Conservation (phyloP, 345 rosid species). For the Pistacia vera region DNA sequence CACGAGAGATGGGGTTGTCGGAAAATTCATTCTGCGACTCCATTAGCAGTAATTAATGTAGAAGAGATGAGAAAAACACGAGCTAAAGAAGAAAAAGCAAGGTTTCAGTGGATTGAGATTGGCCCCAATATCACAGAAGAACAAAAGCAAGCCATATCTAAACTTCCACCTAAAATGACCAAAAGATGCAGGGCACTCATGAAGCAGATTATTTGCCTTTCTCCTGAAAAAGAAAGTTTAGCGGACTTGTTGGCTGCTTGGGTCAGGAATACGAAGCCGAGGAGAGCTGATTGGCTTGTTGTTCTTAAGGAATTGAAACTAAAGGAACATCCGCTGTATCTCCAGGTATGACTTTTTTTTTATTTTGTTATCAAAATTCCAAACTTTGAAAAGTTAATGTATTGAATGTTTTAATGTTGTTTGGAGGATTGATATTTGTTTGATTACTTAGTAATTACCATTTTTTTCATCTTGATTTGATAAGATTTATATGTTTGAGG, state of each 20-base stretch:
- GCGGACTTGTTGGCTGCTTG: slow-evolving; percentile 59
- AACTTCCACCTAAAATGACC: slow-evolving; percentile 60
- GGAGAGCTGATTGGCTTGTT: slow-evolving; percentile 76
- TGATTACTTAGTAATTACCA: background rate
- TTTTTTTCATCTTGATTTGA: background rate
- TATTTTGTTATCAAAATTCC: background rate
- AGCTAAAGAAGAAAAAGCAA: slow-evolving; percentile 31
- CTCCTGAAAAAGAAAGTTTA: slow-evolving; percentile 39
- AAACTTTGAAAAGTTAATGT: background rate
- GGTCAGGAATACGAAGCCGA: slow-evolving; percentile 80
- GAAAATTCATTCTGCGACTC: slow-evolving; percentile 23
- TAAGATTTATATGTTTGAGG: too few species aligned
- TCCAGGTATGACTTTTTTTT: slow-evolving; percentile 41
- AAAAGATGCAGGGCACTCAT: slow-evolving; percentile 68
- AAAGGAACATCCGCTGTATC: slow-evolving; percentile 59
- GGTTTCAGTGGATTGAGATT: slow-evolving; percentile 62
- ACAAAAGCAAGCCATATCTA: slow-evolving; percentile 53
- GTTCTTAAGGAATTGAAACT: slow-evolving; percentile 65
- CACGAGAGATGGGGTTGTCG: slow-evolving; percentile 10
- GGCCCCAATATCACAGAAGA: slow-evolving; percentile 40
- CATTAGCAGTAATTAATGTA: slow-evolving; percentile 10
- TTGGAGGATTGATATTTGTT: background rate
- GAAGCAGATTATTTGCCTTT: slow-evolving; percentile 65
- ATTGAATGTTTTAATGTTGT: background rate
- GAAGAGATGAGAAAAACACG: slow-evolving; percentile 23